Conservation (phyloP, 2,329 filamentous ascomycete genomes). For the Chlorencoelia australis region DNA sequence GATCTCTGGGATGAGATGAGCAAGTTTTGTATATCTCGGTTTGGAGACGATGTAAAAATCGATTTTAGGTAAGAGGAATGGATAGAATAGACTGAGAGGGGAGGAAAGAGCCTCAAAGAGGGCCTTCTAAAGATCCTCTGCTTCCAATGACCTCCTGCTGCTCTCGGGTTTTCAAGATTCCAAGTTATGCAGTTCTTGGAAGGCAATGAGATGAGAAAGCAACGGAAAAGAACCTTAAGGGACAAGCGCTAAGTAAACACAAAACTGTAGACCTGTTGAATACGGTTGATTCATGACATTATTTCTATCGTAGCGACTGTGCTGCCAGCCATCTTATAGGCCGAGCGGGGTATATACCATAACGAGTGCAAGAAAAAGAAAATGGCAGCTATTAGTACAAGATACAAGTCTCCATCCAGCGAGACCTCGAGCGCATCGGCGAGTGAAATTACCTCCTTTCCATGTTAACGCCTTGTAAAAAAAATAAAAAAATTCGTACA, state of each 20-base stretch:
- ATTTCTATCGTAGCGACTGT: slow-evolving; percentile 15
- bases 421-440: slow-evolving; percentile 1
- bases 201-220: not conserved
- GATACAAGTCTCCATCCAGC: not conserved
- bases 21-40: no score
- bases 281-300: slow-evolving; percentile 6
- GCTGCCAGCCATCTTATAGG: slow-evolving; percentile 10
- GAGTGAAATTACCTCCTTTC: not conserved
- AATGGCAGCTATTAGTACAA: slow-evolving; percentile 18
- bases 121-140: no score
- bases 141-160: no score
- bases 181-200: not conserved
- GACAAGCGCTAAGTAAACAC: not conserved
- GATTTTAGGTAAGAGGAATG: no score
- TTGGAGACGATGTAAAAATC: no score
- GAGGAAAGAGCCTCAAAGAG: no score
- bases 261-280: not conserved
- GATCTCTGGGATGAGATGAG: no score
- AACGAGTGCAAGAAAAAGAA: slow-evolving; percentile 12
- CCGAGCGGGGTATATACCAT: slow-evolving; percentile 16
- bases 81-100: no score
- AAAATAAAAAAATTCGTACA: no score
- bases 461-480: slow-evolving; percentile 8
- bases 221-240: not conserved
- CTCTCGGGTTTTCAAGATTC: not conserved